phyloP scores from a whole-genome alignment of 805 yeast species.

The Saturnispora gosingensis region DNA sequence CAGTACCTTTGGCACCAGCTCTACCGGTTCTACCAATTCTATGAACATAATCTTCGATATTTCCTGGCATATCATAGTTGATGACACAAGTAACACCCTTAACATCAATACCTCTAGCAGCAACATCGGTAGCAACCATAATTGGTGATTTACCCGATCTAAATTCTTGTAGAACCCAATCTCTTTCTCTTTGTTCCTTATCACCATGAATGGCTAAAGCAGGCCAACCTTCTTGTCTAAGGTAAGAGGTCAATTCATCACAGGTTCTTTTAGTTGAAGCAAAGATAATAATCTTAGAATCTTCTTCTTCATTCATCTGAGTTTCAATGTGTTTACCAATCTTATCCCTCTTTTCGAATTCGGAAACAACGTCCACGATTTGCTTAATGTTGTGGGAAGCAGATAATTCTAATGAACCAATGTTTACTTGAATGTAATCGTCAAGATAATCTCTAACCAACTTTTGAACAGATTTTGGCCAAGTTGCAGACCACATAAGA shows the following conservation, averaged over 20 bases:
- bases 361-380: constrained; percentile 81
- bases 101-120: constrained; percentile 99
- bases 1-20: constrained; percentile 95
- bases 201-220: constrained; percentile 99
- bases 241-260: constrained; percentile 84
- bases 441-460: constrained; percentile 84
- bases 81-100: constrained; percentile 92
- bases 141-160: constrained; percentile 87
- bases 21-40: constrained; percentile 99
- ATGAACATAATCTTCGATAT: constrained; percentile 97
- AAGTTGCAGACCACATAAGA: constrained; percentile 99
- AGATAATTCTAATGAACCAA: constrained; percentile 91
- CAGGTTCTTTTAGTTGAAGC: constrained; percentile 98
- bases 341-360: constrained; percentile 91
- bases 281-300: constrained; percentile 71
- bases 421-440: constrained; percentile 92
- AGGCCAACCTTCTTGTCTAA: constrained; percentile 97
- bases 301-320: constrained; percentile 61
- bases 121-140: constrained; percentile 99
- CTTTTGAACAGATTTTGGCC: constrained; percentile 97
- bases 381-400: constrained; percentile 97
- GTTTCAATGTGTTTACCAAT: constrained; percentile 72
- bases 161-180: constrained; percentile 94
- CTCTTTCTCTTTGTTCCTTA: constrained; percentile 95
- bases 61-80: constrained; percentile 96